Conservation (phyloP, 306 rosid genomes). For the Abrus pulchellus region DNA sequence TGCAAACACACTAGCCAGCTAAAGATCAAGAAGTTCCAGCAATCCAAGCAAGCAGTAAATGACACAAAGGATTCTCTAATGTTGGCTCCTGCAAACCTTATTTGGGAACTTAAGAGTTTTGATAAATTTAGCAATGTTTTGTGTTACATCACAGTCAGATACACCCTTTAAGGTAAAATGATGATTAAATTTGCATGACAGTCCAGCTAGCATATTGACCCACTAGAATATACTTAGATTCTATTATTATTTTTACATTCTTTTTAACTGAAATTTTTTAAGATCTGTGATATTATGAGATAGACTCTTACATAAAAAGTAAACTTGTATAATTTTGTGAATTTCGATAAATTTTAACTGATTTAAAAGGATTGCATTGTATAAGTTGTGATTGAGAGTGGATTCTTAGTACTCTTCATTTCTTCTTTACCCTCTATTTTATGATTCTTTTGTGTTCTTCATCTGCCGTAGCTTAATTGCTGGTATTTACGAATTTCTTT, state of each 20-base stretch:
- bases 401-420: neutral
- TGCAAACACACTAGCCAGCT: neutral
- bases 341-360: neutral
- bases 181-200: conserved; percentile 24
- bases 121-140: conserved; percentile 24
- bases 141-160: conserved; percentile 7
- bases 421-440: neutral
- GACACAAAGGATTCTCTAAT: conserved; percentile 3
- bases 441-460: conserved; percentile 42
- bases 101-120: conserved; percentile 24
- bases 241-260: neutral
- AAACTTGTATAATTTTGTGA: neutral
- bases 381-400: no score
- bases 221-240: conserved; percentile 21
- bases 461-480: neutral
- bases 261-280: neutral
- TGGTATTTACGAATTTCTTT: conserved; percentile 13
- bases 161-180: neutral
- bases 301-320: neutral
- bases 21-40: conserved; percentile 10
- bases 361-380: no score
- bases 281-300: neutral
- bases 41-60: conserved; percentile 10
- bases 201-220: conserved; percentile 42
- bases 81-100: neutral